Evolutionary conservation across 106 monocot species (phyloP).

Genomic region (Narthecium ossifragum): DNA sequence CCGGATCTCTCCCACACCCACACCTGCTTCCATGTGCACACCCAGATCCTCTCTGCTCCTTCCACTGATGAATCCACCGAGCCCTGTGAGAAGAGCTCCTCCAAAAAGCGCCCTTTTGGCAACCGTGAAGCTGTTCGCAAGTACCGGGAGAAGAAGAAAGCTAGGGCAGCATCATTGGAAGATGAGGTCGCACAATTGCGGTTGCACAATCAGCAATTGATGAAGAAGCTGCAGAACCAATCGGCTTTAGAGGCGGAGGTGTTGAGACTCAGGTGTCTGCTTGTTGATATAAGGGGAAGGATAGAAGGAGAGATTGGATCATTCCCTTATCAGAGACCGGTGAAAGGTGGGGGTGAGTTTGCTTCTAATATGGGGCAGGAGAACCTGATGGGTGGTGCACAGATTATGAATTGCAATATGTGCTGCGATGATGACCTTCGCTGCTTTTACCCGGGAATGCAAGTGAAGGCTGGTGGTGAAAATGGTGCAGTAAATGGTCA

Average conservation of each 20-base stretch:
- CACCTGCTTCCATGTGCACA: conserved; percentile 94
- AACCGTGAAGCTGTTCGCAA: conserved; percentile 78
- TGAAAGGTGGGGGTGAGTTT: conserved; percentile 15
- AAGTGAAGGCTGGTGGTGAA: conserved; percentile 32
- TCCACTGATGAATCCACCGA: conserved; percentile 28
- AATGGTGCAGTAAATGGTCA: conserved; percentile 20
- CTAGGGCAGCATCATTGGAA: conserved; percentile 65
- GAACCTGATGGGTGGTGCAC: conserved; percentile 29
- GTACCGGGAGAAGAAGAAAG: conserved; percentile 92
- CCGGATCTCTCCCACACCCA: conserved; percentile 82
- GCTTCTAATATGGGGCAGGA: conserved; percentile 2
- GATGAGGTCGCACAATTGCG: conserved; percentile 72
- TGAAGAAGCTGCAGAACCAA: conserved; percentile 53
- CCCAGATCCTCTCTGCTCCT: conserved; percentile 58
- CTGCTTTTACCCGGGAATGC: conserved; percentile 33
- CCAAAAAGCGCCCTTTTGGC: conserved; percentile 48
- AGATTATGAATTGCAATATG: conserved; percentile 49
- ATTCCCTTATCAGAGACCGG: conserved; percentile 76
- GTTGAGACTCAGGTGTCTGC: conserved; percentile 65
- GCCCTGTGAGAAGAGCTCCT: conserved; percentile 28
- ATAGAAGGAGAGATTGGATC: conserved; percentile 86
- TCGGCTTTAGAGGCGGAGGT: conserved; percentile 70
- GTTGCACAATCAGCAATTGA: conserved; percentile 52
- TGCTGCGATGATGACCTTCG: conserved; percentile 55
- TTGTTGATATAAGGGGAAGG: conserved; percentile 92